Conservation (phyloP, 2,329 filamentous ascomycete genomes). For the Neopestalotiopsis sp. region DNA sequence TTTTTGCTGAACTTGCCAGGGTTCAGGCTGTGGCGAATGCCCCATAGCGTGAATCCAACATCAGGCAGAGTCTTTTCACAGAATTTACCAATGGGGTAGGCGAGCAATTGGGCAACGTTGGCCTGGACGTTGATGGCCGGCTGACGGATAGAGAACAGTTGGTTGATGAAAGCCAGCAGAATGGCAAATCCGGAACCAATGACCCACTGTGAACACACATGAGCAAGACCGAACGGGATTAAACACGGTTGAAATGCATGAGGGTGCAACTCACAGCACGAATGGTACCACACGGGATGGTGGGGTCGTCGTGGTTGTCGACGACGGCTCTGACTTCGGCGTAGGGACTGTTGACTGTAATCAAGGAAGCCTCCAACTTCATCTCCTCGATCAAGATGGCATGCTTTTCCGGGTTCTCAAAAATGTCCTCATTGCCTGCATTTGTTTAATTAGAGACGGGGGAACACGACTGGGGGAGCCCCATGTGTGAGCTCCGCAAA, state of each 20-base stretch:
- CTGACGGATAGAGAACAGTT: constrained; percentile 63
- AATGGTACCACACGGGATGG: constrained; percentile 57
- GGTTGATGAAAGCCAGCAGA: constrained; percentile 57
- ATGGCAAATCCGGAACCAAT: constrained; percentile 59
- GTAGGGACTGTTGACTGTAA: constrained; percentile 62
- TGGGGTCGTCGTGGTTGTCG: constrained; percentile 59
- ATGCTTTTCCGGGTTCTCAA: constrained; percentile 52
- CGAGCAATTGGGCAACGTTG: constrained; percentile 62
- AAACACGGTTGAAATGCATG: neutral
- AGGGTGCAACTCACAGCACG: constrained; percentile 40
- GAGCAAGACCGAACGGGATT: neutral
- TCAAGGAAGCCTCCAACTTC: constrained; percentile 60
- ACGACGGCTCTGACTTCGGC: constrained; percentile 62
- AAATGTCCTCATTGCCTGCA: constrained; percentile 48
- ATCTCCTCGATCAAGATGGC: constrained; percentile 56
- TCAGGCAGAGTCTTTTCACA: constrained; percentile 58
- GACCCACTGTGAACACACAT: constrained; percentile 41
- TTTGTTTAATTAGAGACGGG: neutral
- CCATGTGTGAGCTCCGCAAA: neutral
- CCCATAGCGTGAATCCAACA: constrained; percentile 51
- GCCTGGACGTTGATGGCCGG: constrained; percentile 59
- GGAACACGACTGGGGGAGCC: neutral
- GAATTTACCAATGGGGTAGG: constrained; percentile 59
- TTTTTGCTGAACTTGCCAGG: constrained; percentile 57
- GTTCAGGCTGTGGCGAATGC: constrained; percentile 38